Evolutionary conservation across 129 eudicot genomes (phyloP), one percentile per base, ranked within the genome.

Genomic region (Ambrosia artemisiifolia): DNA sequence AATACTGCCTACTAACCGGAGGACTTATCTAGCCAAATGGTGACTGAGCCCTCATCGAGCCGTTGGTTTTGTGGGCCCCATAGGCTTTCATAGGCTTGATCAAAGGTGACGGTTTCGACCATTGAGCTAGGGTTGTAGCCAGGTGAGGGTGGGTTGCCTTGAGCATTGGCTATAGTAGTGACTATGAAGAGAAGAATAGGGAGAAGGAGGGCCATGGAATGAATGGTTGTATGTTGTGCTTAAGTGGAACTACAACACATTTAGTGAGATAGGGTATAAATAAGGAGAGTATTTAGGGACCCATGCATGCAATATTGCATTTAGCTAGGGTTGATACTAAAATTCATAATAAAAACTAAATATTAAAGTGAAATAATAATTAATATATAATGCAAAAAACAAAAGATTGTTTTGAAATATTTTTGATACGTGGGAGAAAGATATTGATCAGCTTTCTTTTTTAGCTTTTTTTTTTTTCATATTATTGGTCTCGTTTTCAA

Each of bases 31-130:
- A 89, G 96, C 96, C 92, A 92, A 14, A 92, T 66, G 50, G 88
- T 89, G 68, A 92, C 68, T 7, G 83, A 28, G 50, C 64, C 56
- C 18, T 87, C 83, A 62, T 89, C 90, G 13, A 85, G 6, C 13
- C 76, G 77, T 40, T 93, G 98, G 76, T 93, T 90, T 42, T 89
- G 87, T 65, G 96, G 88, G 51, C 98, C 98, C 98, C 98, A 93
- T 44, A 80, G 66, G 49, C 59, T 90, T 12, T 60, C 66, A 62
- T 75, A 93, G 33, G 77, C 92, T 85, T 85, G 90, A 75, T 61
- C 51, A 67, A 93, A 89, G 43, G 80, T 72, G 57, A 83, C 16
- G 36, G 87, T 67, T 35, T 68, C 57, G 17, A 85, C 76, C 46
- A 75, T 77, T 1, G 95, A 87, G 43, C 95, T 82, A 53, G 95